These are phyloP conservation scores for Xylariaceae sp. DNA, from an alignment of 2,329 filamentous ascomycete species.

Conservation along the genomic window DNA sequence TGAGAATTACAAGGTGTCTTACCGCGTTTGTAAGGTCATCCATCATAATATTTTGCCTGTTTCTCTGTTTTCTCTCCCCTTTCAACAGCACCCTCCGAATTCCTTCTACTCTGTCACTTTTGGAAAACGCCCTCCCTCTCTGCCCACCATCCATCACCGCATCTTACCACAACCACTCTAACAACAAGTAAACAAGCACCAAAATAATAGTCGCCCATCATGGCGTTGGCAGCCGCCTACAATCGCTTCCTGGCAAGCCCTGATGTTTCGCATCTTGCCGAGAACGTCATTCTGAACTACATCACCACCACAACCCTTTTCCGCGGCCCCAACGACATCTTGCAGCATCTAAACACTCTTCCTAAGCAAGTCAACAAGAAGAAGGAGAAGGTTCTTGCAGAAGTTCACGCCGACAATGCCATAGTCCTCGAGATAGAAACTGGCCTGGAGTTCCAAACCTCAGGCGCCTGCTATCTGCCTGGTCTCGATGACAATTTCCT, in stretches of 20 bases:
- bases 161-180: no score
- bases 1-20: no score
- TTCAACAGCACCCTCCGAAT: no score
- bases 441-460: conserved; percentile 72
- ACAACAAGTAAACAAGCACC: no score
- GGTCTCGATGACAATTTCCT: conserved; percentile 93
- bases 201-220: no score
- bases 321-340: conserved; percentile 66
- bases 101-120: no score
- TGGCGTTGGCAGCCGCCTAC: conserved; percentile 56
- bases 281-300: conserved; percentile 74
- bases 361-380: conserved; percentile 77
- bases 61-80: no score
- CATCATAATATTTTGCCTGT: no score
- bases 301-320: conserved; percentile 81
- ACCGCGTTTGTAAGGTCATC: no score
- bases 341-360: conserved; percentile 74
- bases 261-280: conserved; percentile 57
- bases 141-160: no score
- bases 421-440: conserved; percentile 78
- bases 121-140: no score
- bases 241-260: conserved; percentile 69
- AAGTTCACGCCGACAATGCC: conserved; percentile 66
- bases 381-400: conserved; percentile 69
- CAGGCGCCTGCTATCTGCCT: conserved; percentile 83